These are phyloP conservation scores for Penicillium italicum DNA, from an alignment of 2,329 filamentous ascomycete species.

Conservation along the genomic window DNA sequence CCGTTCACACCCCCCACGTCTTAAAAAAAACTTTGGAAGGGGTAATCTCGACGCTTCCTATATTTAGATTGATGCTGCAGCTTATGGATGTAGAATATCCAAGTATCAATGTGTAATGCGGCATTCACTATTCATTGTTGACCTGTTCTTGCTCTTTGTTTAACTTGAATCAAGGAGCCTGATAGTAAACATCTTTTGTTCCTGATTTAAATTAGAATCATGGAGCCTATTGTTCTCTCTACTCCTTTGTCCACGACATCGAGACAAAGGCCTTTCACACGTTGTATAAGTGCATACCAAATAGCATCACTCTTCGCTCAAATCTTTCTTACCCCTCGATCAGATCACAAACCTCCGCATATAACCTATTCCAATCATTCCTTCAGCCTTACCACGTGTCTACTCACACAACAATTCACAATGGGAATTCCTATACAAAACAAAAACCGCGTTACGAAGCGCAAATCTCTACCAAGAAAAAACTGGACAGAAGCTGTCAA, in stretches of 20 bases:
- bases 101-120: neutral
- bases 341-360: neutral
- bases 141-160: neutral
- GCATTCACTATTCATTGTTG: neutral
- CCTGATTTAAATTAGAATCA: neutral
- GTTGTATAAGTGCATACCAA: conserved; percentile 4
- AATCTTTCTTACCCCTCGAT: neutral
- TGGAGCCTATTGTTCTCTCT: neutral
- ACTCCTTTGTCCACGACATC: neutral
- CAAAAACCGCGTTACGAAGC: neutral
- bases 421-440: neutral
- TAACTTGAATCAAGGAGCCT: neutral
- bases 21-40: neutral
- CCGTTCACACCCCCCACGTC: conserved; percentile 16
- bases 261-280: conserved; percentile 2
- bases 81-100: neutral
- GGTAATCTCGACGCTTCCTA: neutral
- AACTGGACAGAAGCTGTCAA: neutral
- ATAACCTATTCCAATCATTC: neutral
- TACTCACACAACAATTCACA: neutral
- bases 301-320: neutral
- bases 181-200: neutral
- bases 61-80: neutral
- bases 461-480: neutral
- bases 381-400: neutral